A percentile compares a stretch with the other conserved stretches of the same genome.
Conservation (phyloP, 805 yeast genomes). For the Candida railenensis region DNA sequence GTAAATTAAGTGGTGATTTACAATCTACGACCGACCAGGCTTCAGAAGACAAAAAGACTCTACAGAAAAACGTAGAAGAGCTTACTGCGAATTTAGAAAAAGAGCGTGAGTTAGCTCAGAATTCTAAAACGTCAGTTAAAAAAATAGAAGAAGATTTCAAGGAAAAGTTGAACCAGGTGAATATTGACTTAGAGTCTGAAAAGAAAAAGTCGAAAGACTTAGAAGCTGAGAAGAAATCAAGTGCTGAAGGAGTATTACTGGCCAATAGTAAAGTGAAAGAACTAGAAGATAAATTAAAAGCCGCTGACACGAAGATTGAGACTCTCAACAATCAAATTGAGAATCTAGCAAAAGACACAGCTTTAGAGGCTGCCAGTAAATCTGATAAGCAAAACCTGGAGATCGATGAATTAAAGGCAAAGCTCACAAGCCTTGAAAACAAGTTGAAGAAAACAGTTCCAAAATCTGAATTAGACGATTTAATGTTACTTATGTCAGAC, state of each 20-base stretch:
- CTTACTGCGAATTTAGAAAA: not conserved
- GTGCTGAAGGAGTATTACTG: not conserved
- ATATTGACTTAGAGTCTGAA: not conserved
- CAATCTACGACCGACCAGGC: not conserved
- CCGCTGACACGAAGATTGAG: not conserved
- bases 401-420: not conserved
- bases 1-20: not conserved
- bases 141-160: not conserved
- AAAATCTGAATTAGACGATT: constrained; percentile 63
- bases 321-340: not conserved
- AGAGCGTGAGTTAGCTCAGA: not conserved
- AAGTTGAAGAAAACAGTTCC: constrained; percentile 32
- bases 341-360: not conserved
- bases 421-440: constrained; percentile 7
- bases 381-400: not conserved
- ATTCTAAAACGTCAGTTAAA: not conserved
- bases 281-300: not conserved
- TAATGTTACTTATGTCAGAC: constrained; percentile 74
- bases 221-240: not conserved
- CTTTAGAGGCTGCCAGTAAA: not conserved
- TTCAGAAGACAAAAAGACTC: not conserved
- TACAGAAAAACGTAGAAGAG: not conserved
- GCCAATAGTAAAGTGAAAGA: not conserved
- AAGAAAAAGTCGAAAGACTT: not conserved
- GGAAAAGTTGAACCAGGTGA: not conserved